phyloP scores from a whole-genome alignment of 441 rosid genomes.

The Corymbia citriodora region DNA sequence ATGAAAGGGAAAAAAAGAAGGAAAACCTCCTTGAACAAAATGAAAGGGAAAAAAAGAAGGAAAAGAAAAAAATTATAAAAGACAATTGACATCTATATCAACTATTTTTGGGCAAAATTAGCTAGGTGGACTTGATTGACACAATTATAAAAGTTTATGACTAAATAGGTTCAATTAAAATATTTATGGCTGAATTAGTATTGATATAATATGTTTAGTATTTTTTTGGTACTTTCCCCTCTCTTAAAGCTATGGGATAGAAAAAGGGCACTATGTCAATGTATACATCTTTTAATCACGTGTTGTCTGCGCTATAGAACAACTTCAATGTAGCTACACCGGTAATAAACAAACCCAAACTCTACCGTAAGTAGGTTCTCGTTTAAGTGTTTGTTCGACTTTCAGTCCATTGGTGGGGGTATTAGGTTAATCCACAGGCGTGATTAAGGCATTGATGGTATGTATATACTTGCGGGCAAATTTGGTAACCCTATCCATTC shows the following conservation, averaged over 20 bases:
- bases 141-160: rapidly evolving
- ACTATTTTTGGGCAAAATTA: background rate
- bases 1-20: no score
- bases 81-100: rapidly evolving
- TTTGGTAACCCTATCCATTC: background rate
- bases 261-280: background rate
- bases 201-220: no score
- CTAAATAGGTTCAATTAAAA: background rate
- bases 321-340: background rate
- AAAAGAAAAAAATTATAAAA: no score
- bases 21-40: background rate
- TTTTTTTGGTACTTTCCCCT: background rate
- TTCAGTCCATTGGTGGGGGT: background rate
- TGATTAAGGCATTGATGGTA: background rate
- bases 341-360: background rate
- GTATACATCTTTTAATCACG: background rate
- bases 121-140: background rate
- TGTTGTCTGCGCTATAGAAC: background rate
- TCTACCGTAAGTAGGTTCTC: background rate
- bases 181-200: no score
- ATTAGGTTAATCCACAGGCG: background rate
- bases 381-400: background rate
- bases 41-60: no score
- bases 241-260: background rate
- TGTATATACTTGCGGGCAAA: background rate